phyloP scores from a whole-genome alignment of 768 basidiomycete genomes.

The Sporobolomyces phaffii region DNA sequence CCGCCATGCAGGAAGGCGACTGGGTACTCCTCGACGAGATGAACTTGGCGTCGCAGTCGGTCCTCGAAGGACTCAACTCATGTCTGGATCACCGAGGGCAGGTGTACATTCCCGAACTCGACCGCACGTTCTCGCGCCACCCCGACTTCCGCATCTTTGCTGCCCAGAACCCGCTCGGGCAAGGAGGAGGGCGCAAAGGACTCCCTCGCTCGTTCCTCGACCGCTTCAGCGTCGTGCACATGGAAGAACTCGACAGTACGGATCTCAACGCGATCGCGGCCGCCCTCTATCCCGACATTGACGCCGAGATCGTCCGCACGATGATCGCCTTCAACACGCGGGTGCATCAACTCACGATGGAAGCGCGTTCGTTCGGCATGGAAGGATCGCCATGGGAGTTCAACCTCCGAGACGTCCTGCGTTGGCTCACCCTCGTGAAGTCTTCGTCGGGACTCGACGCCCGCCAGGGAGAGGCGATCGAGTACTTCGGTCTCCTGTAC shows the following conservation, averaged over 20 bases:
- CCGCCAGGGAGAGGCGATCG: slow-evolving; percentile 50
- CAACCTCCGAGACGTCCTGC: slow-evolving; percentile 86
- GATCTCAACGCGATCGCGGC: slow-evolving; percentile 75
- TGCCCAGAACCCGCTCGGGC: slow-evolving; percentile 90
- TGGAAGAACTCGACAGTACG: slow-evolving; percentile 70
- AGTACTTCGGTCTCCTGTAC: slow-evolving; percentile 68
- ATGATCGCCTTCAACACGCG: slow-evolving; percentile 80
- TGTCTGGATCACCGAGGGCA: slow-evolving; percentile 90
- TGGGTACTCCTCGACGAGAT: slow-evolving; percentile 99
- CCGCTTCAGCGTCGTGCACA: slow-evolving; percentile 94
- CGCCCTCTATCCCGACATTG: slow-evolving; percentile 62
- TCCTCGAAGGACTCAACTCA: slow-evolving; percentile 94
- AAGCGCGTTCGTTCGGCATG: slow-evolving; percentile 56
- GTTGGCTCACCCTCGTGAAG: slow-evolving; percentile 63
- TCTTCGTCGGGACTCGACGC: slow-evolving; percentile 45
- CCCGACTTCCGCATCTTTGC: slow-evolving; percentile 95
- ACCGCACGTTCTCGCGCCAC: slow-evolving; percentile 77
- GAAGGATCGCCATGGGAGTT: slow-evolving; percentile 80
- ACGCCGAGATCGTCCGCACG: slow-evolving; percentile 54
- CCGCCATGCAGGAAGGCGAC: slow-evolving; percentile 85
- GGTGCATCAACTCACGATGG: slow-evolving; percentile 62
- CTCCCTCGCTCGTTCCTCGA: slow-evolving; percentile 96
- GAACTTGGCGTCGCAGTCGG: slow-evolving; percentile 95
- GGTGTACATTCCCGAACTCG: slow-evolving; percentile 90
- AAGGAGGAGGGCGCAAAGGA: slow-evolving; percentile 95